Evolutionary conservation across 2,329 filamentous ascomycete genomes (phyloP).

Genomic region (Coniosporium tulheliwenetii): DNA sequence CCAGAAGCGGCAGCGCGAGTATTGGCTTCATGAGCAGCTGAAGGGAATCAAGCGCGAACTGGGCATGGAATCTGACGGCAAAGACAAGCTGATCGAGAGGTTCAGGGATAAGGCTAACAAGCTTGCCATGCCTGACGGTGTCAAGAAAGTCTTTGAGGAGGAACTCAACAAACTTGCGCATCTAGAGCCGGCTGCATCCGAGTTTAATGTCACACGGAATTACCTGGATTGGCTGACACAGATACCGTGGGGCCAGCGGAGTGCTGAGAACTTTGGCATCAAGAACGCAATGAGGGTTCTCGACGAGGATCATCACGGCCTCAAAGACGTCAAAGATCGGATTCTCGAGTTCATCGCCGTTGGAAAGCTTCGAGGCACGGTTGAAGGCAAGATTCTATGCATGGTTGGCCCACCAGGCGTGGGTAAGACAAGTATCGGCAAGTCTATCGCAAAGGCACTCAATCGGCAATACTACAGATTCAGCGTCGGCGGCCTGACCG

Average conservation of each 20-base stretch:
- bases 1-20: conserved; percentile 90
- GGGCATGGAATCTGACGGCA: conserved; percentile 92
- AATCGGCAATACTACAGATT: conserved; percentile 97
- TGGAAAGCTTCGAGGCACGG: conserved; percentile 87
- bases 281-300: conserved; percentile 78
- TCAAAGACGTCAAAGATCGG: conserved; percentile 97
- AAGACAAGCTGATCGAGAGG: conserved; percentile 93
- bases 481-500: conserved; percentile 89
- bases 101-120: conserved; percentile 93
- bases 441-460: conserved; percentile 86
- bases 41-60: conserved; percentile 93
- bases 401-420: conserved; percentile 96
- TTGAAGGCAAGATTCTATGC: conserved; percentile 96
- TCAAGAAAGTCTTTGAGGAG: conserved; percentile 96
- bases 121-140: conserved; percentile 89
- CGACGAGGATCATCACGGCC: conserved; percentile 89
- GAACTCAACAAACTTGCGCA: conserved; percentile 95
- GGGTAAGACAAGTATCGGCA: conserved; percentile 96
- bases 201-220: conserved; percentile 97
- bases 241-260: conserved; percentile 92
- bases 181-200: conserved; percentile 85
- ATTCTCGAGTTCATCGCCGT: conserved; percentile 98
- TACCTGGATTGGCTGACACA: conserved; percentile 98
- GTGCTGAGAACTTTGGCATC: conserved; percentile 92
- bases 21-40: conserved; percentile 99